Evolutionary conservation across 2,329 filamentous ascomycete species (phyloP).

Genomic region (Elsinoe australis): DNA sequence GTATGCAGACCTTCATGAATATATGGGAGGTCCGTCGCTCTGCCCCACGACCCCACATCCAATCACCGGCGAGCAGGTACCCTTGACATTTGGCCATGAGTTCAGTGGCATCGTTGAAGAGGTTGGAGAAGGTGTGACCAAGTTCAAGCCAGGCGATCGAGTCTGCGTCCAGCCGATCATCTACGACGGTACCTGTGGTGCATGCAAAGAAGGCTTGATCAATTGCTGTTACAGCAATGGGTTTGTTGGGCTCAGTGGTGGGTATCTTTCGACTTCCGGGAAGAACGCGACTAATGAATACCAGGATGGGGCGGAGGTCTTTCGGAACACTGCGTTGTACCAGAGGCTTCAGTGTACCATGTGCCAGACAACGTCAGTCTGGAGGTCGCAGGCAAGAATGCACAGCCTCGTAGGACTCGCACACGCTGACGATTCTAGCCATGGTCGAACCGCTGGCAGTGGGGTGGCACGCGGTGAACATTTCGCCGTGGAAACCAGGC

Average conservation of each 20-base stretch:
- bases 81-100: slow-evolving; percentile 48
- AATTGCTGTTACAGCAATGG: slow-evolving; percentile 50
- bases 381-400: slow-evolving; percentile 38
- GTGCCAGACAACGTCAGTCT: slow-evolving; percentile 46
- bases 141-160: slow-evolving; percentile 41
- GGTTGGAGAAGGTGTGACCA: slow-evolving; percentile 42
- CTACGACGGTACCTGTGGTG: slow-evolving; percentile 46
- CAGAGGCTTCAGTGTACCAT: slow-evolving; percentile 39
- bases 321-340: slow-evolving; percentile 46
- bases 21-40: slow-evolving; percentile 30
- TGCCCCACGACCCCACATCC: slow-evolving; percentile 48
- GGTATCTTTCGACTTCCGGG: slow-evolving; percentile 18
- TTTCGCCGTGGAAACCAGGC: slow-evolving; percentile 42
- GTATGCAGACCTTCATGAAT: slow-evolving; percentile 29
- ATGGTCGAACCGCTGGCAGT: slow-evolving; percentile 49
- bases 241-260: slow-evolving; percentile 45
- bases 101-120: slow-evolving; percentile 47
- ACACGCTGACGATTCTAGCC: slow-evolving; percentile 28
- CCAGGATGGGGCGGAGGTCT: slow-evolving; percentile 46
- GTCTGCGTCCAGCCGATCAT: slow-evolving; percentile 49
- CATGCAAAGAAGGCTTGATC: slow-evolving; percentile 45
- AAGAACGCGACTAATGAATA: not conserved
- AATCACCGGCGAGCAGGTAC: slow-evolving; percentile 46
- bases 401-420: not conserved
- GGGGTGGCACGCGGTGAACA: slow-evolving; percentile 49